A percentile compares a stretch with the other conserved stretches of the same genome.
Evolutionary conservation across 2,329 filamentous ascomycete species (phyloP).

Genomic region (Pseudogymnoascus sp.): DNA sequence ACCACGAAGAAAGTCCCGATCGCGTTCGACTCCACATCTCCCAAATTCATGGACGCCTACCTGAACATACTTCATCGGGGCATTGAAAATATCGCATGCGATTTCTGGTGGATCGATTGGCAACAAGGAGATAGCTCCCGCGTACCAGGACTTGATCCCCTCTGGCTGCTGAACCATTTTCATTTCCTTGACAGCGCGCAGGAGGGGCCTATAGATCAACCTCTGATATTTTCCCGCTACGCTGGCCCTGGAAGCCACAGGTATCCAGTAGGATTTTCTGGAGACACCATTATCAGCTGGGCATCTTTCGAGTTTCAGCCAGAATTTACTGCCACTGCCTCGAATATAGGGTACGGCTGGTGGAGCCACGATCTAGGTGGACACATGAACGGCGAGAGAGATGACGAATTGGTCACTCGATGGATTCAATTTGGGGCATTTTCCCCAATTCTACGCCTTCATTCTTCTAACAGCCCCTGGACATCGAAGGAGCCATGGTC

Average conservation of each 20-base stretch:
- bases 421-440: constrained; percentile 57
- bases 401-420: constrained; percentile 50
- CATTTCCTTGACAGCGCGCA: constrained; percentile 48
- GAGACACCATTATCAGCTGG: constrained; percentile 54
- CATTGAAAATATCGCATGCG: constrained; percentile 45
- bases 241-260: constrained; percentile 56
- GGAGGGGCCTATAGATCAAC: constrained; percentile 30
- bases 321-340: constrained; percentile 58
- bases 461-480: constrained; percentile 51
- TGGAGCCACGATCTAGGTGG: constrained; percentile 65
- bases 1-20: constrained; percentile 43
- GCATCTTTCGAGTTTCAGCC: constrained; percentile 54
- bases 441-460: constrained; percentile 53
- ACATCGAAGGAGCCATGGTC: constrained; percentile 56
- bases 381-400: constrained; percentile 47
- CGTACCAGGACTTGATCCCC: constrained; percentile 51
- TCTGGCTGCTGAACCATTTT: constrained; percentile 60
- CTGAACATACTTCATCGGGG: constrained; percentile 48
- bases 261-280: constrained; percentile 58
- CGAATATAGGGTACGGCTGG: constrained; percentile 61
- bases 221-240: constrained; percentile 53
- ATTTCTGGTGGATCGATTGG: constrained; percentile 65
- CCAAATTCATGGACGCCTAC: constrained; percentile 49
- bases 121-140: constrained; percentile 51
- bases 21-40: constrained; percentile 47